Evolutionary conservation across 1,284 basidiomycete species (phyloP).

Genomic region (Ceratorhiza oryzae-sativae): DNA sequence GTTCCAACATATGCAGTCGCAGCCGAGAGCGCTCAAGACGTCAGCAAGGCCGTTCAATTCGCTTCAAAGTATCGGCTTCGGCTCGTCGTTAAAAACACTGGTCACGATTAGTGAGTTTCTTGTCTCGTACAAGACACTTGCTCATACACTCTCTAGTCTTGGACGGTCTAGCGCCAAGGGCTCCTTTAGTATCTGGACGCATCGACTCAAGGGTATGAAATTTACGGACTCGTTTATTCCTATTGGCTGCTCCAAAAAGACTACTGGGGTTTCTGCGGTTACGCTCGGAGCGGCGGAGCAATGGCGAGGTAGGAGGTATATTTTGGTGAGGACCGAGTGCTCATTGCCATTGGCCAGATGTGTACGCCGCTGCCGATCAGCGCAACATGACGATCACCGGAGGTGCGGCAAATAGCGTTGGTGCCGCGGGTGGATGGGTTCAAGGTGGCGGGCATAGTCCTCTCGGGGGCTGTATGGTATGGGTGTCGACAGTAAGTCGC

Average conservation of each 20-base stretch:
- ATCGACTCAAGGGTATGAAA: conserved; percentile 32
- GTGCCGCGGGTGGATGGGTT: conserved; percentile 40
- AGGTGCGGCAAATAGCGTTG: conserved; percentile 35
- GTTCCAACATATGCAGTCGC: conserved; percentile 50
- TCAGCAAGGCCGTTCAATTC: conserved; percentile 56
- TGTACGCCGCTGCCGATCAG: conserved; percentile 34
- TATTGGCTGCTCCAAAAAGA: not conserved
- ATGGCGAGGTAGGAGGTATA: conserved; percentile 18
- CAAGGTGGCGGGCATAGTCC: conserved; percentile 40
- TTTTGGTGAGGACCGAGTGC: not conserved
- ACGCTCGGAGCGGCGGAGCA: conserved; percentile 35
- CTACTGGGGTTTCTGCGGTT: conserved; percentile 8
- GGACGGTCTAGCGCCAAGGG: conserved; percentile 53
- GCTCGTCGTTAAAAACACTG: conserved; percentile 59
- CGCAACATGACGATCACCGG: conserved; percentile 36
- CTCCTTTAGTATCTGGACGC: conserved; percentile 55
- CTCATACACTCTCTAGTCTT: conserved; percentile 40
- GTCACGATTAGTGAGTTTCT: conserved; percentile 47
- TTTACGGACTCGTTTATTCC: conserved; percentile 32
- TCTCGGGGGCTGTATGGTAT: conserved; percentile 35
- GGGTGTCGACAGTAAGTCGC: conserved; percentile 40
- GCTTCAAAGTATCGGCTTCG: conserved; percentile 54
- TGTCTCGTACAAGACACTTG: not conserved
- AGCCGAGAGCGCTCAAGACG: conserved; percentile 50
- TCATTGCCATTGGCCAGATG: conserved; percentile 23